Evolutionary conservation across 2,329 filamentous ascomycete genomes (phyloP), one percentile per base, ranked within the genome.

Genomic region (Lizonia empirigonia): DNA sequence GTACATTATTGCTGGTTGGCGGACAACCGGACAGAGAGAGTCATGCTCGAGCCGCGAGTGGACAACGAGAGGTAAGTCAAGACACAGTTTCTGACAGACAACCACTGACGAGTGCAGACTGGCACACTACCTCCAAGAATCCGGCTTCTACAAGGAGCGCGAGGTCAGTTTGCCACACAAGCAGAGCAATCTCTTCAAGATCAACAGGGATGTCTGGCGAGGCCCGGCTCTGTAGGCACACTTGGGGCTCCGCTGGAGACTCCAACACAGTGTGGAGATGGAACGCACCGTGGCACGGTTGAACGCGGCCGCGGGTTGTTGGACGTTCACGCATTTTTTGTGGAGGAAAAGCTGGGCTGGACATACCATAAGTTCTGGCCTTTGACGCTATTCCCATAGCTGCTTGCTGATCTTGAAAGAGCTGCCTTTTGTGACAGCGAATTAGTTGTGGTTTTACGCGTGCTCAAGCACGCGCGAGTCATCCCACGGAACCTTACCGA

Each of bases 141-240:
- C 82, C 0, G 92, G 93, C 0, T 99, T 97, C 69, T 85, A 87
- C 59, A 94, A 91, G 68, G 90, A 96, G 74, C 86, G 86, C 52
- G 91, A 97, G 67, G 81, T 97, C 41, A 83, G 86, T 1, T 91
- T 99, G 58, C 88, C 91, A 1, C 92, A 97, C 71, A 99, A 99
- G 74, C 91, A 96, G 71, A 86, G 90, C 6, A 95, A 92, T 74
- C 81, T 93, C 55, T 88, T 96, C 75, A 88, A 88, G 65, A 81
- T 96, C 57, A 82, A 85, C 50, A 81, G 93, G 53, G 91, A 96
- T 59, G 83, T 81, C 16, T 97, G 91, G 88, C 66, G 67, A 15
- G 65, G 64, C 2, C 70, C 70, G 36, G 59, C 59, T 7, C 48
- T 70, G 48, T 70, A 52, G 62, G 38, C 34, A 40, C 41, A 39